These are phyloP conservation scores for Parathielavia hyrcaniae DNA, from an alignment of 495 filamentous ascomycete genomes.

Conservation along the genomic window DNA sequence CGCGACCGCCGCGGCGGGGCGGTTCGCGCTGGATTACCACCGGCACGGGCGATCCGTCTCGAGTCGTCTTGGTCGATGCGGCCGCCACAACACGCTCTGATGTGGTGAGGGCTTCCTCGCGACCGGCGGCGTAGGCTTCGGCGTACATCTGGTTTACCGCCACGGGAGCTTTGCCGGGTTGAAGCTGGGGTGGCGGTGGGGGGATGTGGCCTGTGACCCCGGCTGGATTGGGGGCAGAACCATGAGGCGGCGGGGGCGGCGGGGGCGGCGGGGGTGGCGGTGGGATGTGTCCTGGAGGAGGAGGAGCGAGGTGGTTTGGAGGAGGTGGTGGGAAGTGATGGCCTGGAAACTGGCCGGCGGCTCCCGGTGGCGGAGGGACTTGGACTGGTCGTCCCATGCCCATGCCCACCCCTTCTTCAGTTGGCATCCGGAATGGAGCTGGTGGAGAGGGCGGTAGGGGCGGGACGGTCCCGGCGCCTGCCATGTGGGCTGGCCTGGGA, in stretches of 20 bases:
- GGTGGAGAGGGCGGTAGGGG: not conserved
- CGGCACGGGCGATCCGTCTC: not conserved
- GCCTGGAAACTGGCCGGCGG: not conserved
- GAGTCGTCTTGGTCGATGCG: not conserved
- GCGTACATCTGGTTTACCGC: not conserved
- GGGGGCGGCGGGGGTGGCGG: too few species aligned
- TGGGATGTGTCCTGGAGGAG: not conserved
- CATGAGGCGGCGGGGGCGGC: too few species aligned
- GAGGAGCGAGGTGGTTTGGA: not conserved
- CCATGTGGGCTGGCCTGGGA: not conserved
- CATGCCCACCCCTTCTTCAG: too few species aligned
- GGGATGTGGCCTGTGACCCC: not conserved
- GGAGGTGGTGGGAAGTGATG: not conserved
- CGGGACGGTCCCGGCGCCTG: not conserved
- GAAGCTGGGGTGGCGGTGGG: not conserved
- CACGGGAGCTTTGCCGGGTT: not conserved
- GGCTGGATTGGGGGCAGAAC: too few species aligned
- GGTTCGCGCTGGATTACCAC: conserved; percentile 2
- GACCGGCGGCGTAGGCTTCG: conserved; percentile 18
- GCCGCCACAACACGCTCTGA: conserved; percentile 14
- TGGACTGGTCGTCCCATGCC: not conserved
- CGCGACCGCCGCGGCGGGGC: not conserved
- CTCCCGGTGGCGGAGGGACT: not conserved
- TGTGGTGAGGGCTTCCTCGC: conserved; percentile 10
- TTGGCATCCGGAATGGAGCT: not conserved